Conservation (phyloP, 164 flowering plant species). For the Vitis rotundifolia region DNA sequence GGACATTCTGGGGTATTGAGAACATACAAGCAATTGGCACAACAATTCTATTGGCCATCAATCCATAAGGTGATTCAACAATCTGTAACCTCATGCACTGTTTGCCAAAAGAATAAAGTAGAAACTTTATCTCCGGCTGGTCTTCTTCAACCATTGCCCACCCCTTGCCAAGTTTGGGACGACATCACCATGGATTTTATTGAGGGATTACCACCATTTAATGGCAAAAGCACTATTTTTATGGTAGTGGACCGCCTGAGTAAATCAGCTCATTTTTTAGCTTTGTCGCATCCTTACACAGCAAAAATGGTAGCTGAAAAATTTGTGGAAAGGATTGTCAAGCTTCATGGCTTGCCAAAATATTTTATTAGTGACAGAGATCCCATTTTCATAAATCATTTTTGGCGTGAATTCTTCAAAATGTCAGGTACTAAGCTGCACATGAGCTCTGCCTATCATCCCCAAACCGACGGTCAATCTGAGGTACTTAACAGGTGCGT, state of each 20-base stretch:
- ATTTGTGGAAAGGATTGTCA: background rate
- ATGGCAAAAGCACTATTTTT: background rate
- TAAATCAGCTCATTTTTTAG: slow-evolving; percentile 1
- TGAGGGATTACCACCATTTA: background rate
- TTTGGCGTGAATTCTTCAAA: background rate
- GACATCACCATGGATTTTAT: slow-evolving; percentile 4
- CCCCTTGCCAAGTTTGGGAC: background rate
- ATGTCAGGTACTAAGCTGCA: too few relatives aligned
- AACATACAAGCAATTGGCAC: background rate
- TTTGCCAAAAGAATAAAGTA: background rate
- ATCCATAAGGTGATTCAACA: background rate
- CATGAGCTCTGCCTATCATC: too few relatives aligned
- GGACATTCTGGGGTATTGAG: background rate
- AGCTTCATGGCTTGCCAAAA: background rate
- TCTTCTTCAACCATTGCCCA: background rate
- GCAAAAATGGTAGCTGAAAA: background rate
- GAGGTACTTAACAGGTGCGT: too few relatives aligned
- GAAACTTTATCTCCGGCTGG: background rate
- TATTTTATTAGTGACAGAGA: too few relatives aligned
- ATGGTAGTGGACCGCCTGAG: background rate
- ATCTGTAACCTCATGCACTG: background rate
- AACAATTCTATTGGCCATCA: slow-evolving; percentile 1
- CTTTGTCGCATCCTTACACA: background rate
- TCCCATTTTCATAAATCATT: too few relatives aligned
- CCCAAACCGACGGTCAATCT: too few relatives aligned